Evolutionary conservation across 2,329 filamentous ascomycete species (phyloP).

Genomic region (Phialemoniopsis sp.): DNA sequence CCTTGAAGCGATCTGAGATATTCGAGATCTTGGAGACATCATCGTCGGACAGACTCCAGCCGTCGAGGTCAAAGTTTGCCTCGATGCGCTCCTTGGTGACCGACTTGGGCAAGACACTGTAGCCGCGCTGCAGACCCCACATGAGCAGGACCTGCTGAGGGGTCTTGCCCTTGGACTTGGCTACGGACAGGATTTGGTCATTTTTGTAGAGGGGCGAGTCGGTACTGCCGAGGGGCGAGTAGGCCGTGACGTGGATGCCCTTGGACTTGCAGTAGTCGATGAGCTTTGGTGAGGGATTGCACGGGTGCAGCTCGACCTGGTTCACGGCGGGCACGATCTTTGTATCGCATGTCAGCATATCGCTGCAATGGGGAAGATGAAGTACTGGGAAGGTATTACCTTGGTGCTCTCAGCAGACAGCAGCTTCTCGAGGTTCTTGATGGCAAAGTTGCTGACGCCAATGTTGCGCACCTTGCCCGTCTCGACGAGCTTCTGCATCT

Average conservation of each 20-base stretch:
- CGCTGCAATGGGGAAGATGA: neutral
- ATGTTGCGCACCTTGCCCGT: slow-evolving; percentile 9
- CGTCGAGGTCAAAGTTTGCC: slow-evolving; percentile 71
- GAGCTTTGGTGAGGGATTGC: slow-evolving; percentile 77
- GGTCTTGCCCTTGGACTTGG: slow-evolving; percentile 62
- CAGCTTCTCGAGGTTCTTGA: slow-evolving; percentile 31
- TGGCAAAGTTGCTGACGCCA: slow-evolving; percentile 9
- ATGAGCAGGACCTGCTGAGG: slow-evolving; percentile 72
- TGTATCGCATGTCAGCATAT: neutral
- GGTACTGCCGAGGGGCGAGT: slow-evolving; percentile 69
- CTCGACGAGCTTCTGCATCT: slow-evolving; percentile 8
- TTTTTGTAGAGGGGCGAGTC: slow-evolving; percentile 69
- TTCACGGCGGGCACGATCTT: slow-evolving; percentile 65
- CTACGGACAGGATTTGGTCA: slow-evolving; percentile 56
- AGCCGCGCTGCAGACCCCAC: slow-evolving; percentile 79
- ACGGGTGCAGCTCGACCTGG: slow-evolving; percentile 79
- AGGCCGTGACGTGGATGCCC: slow-evolving; percentile 71
- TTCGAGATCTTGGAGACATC: slow-evolving; percentile 66
- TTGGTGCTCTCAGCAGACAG: slow-evolving; percentile 62
- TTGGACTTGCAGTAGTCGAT: slow-evolving; percentile 68
- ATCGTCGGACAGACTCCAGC: slow-evolving; percentile 67
- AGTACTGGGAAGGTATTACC: slow-evolving; percentile 27
- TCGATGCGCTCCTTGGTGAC: slow-evolving; percentile 71
- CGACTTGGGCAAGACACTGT: slow-evolving; percentile 82
- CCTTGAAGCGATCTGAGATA: slow-evolving; percentile 76